Evolutionary conservation across 495 filamentous ascomycete genomes (phyloP).

Genomic region (Cenococcum geophilum): DNA sequence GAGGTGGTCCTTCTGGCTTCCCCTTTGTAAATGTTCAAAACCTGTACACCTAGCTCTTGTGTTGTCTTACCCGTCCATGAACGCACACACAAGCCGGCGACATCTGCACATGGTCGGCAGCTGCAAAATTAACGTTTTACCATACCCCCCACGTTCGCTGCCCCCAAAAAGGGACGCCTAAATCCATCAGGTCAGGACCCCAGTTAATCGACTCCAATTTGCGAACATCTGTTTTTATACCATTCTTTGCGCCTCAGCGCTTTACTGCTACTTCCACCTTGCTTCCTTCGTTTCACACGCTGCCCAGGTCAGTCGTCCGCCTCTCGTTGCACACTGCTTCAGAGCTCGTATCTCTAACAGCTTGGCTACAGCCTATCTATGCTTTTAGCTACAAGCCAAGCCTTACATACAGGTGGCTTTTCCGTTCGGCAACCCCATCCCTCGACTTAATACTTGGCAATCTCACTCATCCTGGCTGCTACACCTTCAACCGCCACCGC

Average conservation of each 20-base stretch:
- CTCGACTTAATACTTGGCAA: background rate
- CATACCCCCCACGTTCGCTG: constrained; percentile 1
- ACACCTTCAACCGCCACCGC: constrained; percentile 19
- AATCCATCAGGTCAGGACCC: background rate
- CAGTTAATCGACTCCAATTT: background rate
- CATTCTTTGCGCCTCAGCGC: constrained; percentile 7
- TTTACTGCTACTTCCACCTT: background rate
- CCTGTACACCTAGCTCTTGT: background rate
- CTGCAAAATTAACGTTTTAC: background rate
- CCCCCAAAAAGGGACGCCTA: background rate
- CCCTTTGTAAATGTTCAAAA: background rate
- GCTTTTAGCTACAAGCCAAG: background rate
- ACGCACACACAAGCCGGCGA: background rate
- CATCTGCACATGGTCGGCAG: background rate
- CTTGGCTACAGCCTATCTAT: constrained; percentile 1
- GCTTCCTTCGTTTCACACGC: constrained; percentile 2
- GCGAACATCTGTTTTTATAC: background rate
- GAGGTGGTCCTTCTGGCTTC: background rate
- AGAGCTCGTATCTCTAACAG: background rate
- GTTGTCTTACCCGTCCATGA: background rate
- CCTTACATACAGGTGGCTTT: background rate
- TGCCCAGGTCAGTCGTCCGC: background rate
- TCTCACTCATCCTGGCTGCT: constrained; percentile 30
- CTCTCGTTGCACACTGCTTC: constrained; percentile 4
- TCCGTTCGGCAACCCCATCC: background rate